phyloP scores from a whole-genome alignment of 768 basidiomycete species.

The Rhodotorula toruloides region DNA sequence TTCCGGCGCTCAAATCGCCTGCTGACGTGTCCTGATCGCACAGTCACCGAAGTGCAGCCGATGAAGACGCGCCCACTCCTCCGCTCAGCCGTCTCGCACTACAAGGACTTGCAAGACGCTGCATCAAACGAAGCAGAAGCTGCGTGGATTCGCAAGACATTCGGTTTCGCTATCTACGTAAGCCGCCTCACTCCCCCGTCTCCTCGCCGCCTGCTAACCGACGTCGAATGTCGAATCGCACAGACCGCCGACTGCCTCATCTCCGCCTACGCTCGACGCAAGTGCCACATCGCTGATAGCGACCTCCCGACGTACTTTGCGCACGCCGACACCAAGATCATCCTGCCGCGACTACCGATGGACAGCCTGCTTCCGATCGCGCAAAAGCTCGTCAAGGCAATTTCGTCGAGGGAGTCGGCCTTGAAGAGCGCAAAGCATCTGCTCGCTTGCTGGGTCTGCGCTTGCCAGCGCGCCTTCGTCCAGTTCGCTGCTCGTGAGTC shows the following conservation, averaged over 20 bases:
- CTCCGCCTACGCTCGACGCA: not conserved
- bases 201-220: no score
- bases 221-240: not conserved
- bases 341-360: not conserved
- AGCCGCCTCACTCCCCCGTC: not conserved
- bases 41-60: not conserved
- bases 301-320: slow-evolving; percentile 10
- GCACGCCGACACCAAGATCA: slow-evolving; percentile 3
- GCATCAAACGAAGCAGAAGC: not conserved
- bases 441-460: slow-evolving; percentile 12
- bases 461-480: slow-evolving; percentile 8
- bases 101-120: slow-evolving; percentile 13
- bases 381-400: not conserved
- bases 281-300: not conserved
- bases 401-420: not conserved
- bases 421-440: slow-evolving; percentile 21
- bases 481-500: slow-evolving; percentile 4
- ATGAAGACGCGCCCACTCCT: not conserved
- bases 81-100: not conserved
- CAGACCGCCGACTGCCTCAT: slow-evolving; percentile 10
- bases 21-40: not conserved
- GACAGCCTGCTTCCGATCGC: slow-evolving; percentile 1
- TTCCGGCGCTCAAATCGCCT: not conserved
- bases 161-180: slow-evolving; percentile 16
- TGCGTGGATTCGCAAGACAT: not conserved